Evolutionary conservation across 306 rosid genomes (phyloP).

Genomic region (Trifolium pratense): DNA sequence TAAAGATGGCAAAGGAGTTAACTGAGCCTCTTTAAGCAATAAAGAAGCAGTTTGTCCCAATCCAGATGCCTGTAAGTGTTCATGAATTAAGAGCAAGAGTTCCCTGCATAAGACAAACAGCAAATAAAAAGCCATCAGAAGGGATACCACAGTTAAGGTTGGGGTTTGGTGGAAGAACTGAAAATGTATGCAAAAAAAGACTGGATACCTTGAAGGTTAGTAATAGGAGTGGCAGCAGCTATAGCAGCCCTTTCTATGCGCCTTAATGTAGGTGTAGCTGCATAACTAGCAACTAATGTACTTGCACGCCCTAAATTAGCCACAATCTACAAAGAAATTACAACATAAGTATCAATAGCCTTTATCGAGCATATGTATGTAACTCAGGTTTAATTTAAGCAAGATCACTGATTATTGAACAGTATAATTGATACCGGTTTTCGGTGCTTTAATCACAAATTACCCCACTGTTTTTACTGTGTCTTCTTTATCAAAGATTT

Average conservation of each 20-base stretch:
- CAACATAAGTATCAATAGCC: constrained; percentile 15
- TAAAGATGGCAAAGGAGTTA: constrained; percentile 81
- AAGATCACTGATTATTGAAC: constrained; percentile 9
- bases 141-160: background rate
- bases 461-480: background rate
- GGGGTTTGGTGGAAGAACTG: background rate
- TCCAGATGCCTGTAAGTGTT: constrained; percentile 97
- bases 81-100: constrained; percentile 87
- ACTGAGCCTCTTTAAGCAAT: constrained; percentile 92
- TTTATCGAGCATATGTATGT: background rate
- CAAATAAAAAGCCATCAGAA: constrained; percentile 38
- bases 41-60: constrained; percentile 66
- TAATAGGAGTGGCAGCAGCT: constrained; percentile 99
- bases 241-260: constrained; percentile 99
- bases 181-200: background rate
- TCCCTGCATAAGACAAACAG: constrained; percentile 64
- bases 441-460: background rate
- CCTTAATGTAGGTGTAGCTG: constrained; percentile 98
- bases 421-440: constrained; percentile 22
- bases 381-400: background rate
- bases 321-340: constrained; percentile 70
- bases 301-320: constrained; percentile 99
- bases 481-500: background rate
- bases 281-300: constrained; percentile 94
- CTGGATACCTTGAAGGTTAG: constrained; percentile 85